Evolutionary conservation across 2,329 filamentous ascomycete species (phyloP), one percentile per base, ranked within the genome.

Genomic region (Polychaeton citri): DNA sequence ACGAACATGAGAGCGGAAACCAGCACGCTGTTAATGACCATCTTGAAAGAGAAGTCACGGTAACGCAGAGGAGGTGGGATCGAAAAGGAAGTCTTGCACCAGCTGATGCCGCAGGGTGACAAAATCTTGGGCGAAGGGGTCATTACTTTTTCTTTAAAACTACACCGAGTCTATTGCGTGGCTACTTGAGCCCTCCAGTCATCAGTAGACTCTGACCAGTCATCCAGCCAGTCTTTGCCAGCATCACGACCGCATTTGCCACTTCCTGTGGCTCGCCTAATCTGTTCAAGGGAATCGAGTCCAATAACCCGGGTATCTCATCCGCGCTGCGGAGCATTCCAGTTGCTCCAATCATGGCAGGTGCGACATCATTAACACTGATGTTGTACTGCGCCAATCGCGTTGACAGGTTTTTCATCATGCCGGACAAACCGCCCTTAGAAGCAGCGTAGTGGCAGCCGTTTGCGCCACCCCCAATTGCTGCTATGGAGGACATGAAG

Each of bases 361-460:
- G 76, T 3, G 74, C 72, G n/a, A 80, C 72, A 43, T 79, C 74
- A 40, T 80, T 79, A 38, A 79, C 72, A 10, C 74, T 76, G 45
- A 80, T 75, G 20, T 74, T 74, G 45, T 65, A 66, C 37, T 67
- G 63, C 2, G 72, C 75, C 16, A 79, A 64, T 32, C 72, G 71
- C 1, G 63, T 66, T 1, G 74, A 66, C 19, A 80, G 60, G 43
- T 78, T 79, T 49, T 68, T 72, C 70, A 78, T 77, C 69, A 79
- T 72, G 2, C 71, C 71, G 4, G 69, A 72, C 41, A 78, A 50
- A 2, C 74, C 76, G 21, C 43, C 47, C 19, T 50, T 49, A 2
- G 45, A 50, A 15, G 48, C 46, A 18, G 47, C 45, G 31, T 50
- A 49, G 36, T 52, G 46, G 32, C 44, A 50, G 16, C 46, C 44